Base-by-base conservation (phyloP, 768 basidiomycete species). In the Naganishia randhawae region DNA sequence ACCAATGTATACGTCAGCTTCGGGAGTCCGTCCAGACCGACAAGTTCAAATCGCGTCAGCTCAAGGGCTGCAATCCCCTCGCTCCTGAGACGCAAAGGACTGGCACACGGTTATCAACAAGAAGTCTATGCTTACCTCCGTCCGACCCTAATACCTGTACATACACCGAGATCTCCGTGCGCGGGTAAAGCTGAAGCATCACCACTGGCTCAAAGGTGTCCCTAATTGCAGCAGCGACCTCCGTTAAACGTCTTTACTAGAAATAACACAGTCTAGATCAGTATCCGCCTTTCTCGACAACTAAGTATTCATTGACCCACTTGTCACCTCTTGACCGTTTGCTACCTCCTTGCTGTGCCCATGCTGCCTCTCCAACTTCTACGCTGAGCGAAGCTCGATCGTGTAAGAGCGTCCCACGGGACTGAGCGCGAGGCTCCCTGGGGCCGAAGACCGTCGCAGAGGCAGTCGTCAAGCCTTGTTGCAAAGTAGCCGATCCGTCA, bases 171-270 rank as follows among this genome's bases (percentile, higher is more conserved):
- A 99, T 96, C 78, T 93, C 88, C 37, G 90, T 90, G 55, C 96
- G 88, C 25, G 95, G 95, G 81, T 96, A 97, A 53, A 99, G 85
- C 69, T 84, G 85, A 8, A 90, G 89, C 77, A 92, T 90, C 27
- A 99, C 86, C 65, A 95, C 92, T 48, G 94, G 92, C 76, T 98
- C 95, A 77, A 99, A 98, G 0, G 96, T 98, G 33, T 91, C 88
- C 81, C 91, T 90, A 71, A 98, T 87, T 27, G 88, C 86, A 2
- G 91, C 84, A 13, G 89, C 90, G 71, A 96, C 83, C 81, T 99
- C 96, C 69, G 90, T 82, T 71, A 91, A 84, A 17, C 92, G 91
- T 80, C 94, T 61, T 61, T 41, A 61, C 57, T 95, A 72, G 37
- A 62, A 53, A 29, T 5, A 52, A 65, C 35, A 50, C 5, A 31